These are phyloP conservation scores for Pseudozyma hubeiensis DNA, from an alignment of 1,284 basidiomycete genomes.

Conservation along the genomic window DNA sequence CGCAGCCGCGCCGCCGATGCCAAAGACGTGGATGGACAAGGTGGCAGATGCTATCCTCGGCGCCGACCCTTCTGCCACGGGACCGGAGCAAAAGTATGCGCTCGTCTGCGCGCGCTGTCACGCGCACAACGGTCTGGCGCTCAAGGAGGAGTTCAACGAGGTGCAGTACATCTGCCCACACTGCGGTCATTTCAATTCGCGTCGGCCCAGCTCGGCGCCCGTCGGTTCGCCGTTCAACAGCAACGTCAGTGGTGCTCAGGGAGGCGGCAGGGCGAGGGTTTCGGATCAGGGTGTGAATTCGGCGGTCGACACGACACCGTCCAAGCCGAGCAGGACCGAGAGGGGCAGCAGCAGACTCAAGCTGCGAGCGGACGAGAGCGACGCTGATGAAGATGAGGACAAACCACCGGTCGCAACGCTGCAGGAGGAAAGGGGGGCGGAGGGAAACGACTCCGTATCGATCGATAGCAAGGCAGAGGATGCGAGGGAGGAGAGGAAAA, in stretches of 20 bases:
- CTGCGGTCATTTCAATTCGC: constrained; percentile 79
- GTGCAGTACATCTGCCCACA: constrained; percentile 83
- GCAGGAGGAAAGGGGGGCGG: constrained; percentile 16
- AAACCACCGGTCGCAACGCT: constrained; percentile 24
- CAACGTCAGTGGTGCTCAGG: constrained; percentile 1
- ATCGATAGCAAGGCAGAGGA: constrained; percentile 18
- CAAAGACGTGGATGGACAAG: constrained; percentile 68
- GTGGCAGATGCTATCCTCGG: constrained; percentile 70
- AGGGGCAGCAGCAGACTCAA: constrained; percentile 29
- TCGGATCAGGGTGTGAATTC: not conserved
- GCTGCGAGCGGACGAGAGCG: constrained; percentile 27
- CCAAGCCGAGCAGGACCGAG: constrained; percentile 18
- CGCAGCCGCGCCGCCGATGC: constrained; percentile 12
- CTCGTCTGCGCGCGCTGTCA: constrained; percentile 94
- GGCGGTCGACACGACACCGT: constrained; percentile 26
- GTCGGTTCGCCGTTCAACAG: constrained; percentile 61
- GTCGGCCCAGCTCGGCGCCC: constrained; percentile 62
- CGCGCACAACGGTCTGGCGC: constrained; percentile 91
- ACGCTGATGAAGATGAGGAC: constrained; percentile 26
- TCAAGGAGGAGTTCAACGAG: constrained; percentile 87
- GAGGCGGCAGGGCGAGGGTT: not conserved
- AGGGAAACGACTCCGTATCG: not conserved
- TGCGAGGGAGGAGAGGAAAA: constrained; percentile 7
- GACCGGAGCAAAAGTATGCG: constrained; percentile 76
- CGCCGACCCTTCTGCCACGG: constrained; percentile 67